Base-by-base conservation (phyloP, 2,329 filamentous ascomycete genomes). In the Fusarium penzigii region DNA sequence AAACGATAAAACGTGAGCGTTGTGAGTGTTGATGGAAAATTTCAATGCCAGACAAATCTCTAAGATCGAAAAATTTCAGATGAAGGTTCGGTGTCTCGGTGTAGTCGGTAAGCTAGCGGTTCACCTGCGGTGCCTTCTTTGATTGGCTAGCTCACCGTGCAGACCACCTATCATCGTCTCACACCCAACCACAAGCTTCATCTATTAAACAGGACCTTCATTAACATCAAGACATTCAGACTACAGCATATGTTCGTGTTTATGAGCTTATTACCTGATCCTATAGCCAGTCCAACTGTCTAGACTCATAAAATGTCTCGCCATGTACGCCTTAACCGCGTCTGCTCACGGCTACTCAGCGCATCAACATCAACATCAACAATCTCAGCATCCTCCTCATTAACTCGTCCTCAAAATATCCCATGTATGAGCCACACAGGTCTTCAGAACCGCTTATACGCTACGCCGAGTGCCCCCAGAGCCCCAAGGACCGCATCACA, bases 371-470 rank as follows among this genome's bases (percentile, higher is more conserved):
- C 40, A 34, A 32, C 40, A 45, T 3, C 45, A 13, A 48, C 41
- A 25, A 14, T 41, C 38, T 42, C 53, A 13, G 25, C 40, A 34
- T 39, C 44, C 12, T 40, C 43, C 42, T 29, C 46, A 20, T 39
- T 47, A 17, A 32, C 46, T 16, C n/a, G 13, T 29, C 34, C 42
- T 39, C 45, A 39, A 34, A 49, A 17, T 29, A 51, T 17, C n/a
- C 6, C 10, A 10, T 29, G 13, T 16, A 10, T n/a, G 34, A 54
- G 16, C n/a, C 29, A 11, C 29, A 43, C 38, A 20, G 38, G 17
- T 32, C 40, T 8, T 11, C 63, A 63, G 44, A 44, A 39, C 44
- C 55, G 63, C 11, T 49, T 46, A 34, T 65, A 63, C 46, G 58
- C 58, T 41, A 42, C 52, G 6, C 51, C 53, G 2, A 58, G 52